A percentile compares a stretch with the other conserved stretches of the same genome.
Conservation (phyloP, 2,329 filamentous ascomycete species). For the Ambrosiella beaveri region DNA sequence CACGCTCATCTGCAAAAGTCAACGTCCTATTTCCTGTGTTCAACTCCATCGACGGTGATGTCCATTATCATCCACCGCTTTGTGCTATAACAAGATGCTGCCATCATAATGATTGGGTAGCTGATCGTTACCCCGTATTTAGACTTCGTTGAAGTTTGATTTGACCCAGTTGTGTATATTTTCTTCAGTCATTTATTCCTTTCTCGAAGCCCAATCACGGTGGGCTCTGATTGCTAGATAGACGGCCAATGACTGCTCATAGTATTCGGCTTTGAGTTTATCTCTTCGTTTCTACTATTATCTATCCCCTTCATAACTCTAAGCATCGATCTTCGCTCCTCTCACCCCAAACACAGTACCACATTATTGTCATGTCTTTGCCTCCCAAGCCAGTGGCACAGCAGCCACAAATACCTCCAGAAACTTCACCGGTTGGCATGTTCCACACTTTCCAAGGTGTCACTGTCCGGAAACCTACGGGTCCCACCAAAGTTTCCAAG, state of each 20-base stretch:
- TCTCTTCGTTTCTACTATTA: not conserved
- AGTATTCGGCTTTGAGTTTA: not conserved
- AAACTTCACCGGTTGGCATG: conserved; percentile 22
- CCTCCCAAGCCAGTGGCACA: not conserved
- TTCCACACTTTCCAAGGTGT: conserved; percentile 38
- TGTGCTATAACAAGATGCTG: not conserved
- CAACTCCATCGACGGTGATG: not conserved
- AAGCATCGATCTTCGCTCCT: not conserved
- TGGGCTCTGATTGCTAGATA: not conserved
- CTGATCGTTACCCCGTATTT: not conserved
- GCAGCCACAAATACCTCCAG: not conserved
- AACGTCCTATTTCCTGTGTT: too few relatives aligned
- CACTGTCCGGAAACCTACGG: conserved; percentile 31
- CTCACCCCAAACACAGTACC: too few relatives aligned
- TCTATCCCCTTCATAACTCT: not conserved
- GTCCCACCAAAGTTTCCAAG: conserved; percentile 21
- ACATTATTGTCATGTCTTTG: not conserved
- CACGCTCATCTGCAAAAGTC: too few relatives aligned
- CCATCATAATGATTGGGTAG: too few relatives aligned
- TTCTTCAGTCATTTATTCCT: not conserved
- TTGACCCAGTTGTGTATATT: too few relatives aligned
- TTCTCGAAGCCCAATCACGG: not conserved
- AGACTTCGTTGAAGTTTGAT: too few relatives aligned
- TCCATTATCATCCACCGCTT: not conserved
- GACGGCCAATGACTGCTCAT: not conserved